phyloP scores from a whole-genome alignment of 1,284 basidiomycete species.

The Apiotrichum mycotoxinovorans region DNA sequence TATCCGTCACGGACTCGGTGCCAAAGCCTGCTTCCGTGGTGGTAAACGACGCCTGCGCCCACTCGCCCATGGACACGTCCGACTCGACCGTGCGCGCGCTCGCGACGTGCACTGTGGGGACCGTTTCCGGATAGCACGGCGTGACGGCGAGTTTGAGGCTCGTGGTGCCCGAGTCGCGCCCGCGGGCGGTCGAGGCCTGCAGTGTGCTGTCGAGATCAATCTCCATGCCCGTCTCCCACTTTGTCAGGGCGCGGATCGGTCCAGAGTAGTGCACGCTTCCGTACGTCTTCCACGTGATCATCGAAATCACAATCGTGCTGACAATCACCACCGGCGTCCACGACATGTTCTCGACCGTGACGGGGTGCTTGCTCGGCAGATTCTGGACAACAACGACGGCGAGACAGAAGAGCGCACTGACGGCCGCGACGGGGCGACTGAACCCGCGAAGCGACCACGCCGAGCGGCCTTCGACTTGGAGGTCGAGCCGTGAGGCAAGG shows the following conservation, averaged over 20 bases:
- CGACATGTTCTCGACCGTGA: conserved; percentile 35
- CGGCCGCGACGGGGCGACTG: conserved; percentile 37
- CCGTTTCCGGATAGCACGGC: conserved; percentile 3
- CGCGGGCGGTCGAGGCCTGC: conserved; percentile 5
- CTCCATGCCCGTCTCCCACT: conserved; percentile 49
- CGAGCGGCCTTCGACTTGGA: conserved; percentile 44
- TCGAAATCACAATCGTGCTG: conserved; percentile 35
- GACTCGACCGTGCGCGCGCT: conserved; percentile 9
- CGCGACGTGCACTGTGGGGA: conserved; percentile 5
- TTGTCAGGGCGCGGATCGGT: conserved; percentile 47
- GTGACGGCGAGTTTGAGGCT: conserved; percentile 13
- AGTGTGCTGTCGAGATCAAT: conserved; percentile 38
- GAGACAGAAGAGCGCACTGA: conserved; percentile 33
- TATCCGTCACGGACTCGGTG: neutral
- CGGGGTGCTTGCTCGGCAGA: conserved; percentile 36
- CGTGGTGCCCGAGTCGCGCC: neutral
- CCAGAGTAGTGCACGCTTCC: conserved; percentile 42
- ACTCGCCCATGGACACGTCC: conserved; percentile 11
- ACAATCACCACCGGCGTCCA: conserved; percentile 45
- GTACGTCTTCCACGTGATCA: conserved; percentile 28
- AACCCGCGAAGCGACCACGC: conserved; percentile 42
- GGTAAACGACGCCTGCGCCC: conserved; percentile 7
- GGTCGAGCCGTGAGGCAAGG: conserved; percentile 38
- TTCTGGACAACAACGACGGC: conserved; percentile 35
- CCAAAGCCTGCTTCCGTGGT: neutral